phyloP scores from a whole-genome alignment of 1,284 basidiomycete species.

The Austroboletus novae-zelandiae region DNA sequence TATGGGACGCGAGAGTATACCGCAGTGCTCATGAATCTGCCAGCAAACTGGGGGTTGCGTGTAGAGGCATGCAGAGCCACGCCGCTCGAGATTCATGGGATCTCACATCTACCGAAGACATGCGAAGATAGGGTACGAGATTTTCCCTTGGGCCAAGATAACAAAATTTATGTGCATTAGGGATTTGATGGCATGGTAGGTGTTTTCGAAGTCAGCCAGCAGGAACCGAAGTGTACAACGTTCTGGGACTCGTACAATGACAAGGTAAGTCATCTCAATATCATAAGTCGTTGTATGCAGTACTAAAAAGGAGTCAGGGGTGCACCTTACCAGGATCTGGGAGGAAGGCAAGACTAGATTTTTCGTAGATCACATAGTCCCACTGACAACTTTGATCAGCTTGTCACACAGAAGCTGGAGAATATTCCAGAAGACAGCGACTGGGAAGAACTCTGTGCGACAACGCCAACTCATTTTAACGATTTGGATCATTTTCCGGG shows the following conservation, averaged over 20 bases:
- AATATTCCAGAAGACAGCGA: slow-evolving; percentile 21
- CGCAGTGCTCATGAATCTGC: slow-evolving; percentile 23
- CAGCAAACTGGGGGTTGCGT: slow-evolving; percentile 12
- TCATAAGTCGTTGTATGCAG: not conserved
- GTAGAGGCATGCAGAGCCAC: slow-evolving; percentile 22
- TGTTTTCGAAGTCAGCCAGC: slow-evolving; percentile 16
- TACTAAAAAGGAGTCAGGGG: not conserved
- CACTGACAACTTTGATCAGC: slow-evolving; percentile 4
- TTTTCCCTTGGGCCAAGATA: not conserved
- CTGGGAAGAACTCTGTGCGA: slow-evolving; percentile 33
- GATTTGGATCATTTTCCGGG: slow-evolving; percentile 24
- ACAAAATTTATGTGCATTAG: slow-evolving; percentile 12
- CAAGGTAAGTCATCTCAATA: slow-evolving; percentile 7
- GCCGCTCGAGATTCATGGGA: slow-evolving; percentile 20
- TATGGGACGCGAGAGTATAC: slow-evolving; percentile 26
- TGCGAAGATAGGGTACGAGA: slow-evolving; percentile 25
- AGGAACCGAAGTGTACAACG: slow-evolving; percentile 20
- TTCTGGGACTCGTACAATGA: slow-evolving; percentile 25
- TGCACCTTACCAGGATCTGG: slow-evolving; percentile 17
- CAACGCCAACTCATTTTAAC: slow-evolving; percentile 25
- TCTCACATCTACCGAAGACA: slow-evolving; percentile 15
- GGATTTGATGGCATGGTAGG: slow-evolving; percentile 18
- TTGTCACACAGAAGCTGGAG: slow-evolving; percentile 25
- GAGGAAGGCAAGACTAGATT: slow-evolving; percentile 9
- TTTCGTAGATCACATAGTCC: too few species aligned